phyloP scores from a whole-genome alignment of 2,329 filamentous ascomycete genomes.

The Tolypocladium cylindrosporum region DNA sequence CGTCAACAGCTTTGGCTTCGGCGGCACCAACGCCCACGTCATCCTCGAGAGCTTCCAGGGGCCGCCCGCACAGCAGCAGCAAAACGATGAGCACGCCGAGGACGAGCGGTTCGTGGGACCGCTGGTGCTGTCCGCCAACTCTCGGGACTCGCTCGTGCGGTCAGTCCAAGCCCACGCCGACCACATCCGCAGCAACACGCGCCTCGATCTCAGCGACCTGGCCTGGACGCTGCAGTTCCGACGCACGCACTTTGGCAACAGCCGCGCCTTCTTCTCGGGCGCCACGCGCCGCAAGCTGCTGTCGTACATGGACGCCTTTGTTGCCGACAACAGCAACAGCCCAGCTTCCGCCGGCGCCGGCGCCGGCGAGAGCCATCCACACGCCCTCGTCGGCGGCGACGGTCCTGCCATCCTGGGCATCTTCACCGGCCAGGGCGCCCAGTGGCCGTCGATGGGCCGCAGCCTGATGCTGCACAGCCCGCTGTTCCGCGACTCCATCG shows the following conservation, averaged over 20 bases:
- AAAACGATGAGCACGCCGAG: background rate
- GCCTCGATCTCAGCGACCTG: background rate
- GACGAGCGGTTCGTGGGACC: background rate
- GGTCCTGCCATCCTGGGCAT: constrained; percentile 10
- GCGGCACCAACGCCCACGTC: constrained; percentile 36
- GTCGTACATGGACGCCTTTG: background rate
- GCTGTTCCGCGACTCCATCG: background rate
- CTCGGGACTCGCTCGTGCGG: background rate
- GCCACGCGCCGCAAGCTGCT: background rate
- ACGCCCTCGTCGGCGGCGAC: background rate
- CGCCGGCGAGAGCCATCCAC: background rate
- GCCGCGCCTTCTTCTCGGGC: background rate
- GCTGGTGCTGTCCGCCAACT: background rate
- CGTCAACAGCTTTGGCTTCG: constrained; percentile 40
- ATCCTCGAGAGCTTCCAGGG: constrained; percentile 17
- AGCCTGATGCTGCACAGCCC: constrained; percentile 9
- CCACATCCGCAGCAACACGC: background rate
- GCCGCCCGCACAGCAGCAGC: background rate
- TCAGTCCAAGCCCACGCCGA: background rate
- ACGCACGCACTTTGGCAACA: background rate
- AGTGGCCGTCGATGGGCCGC: constrained; percentile 22
- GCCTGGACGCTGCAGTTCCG: background rate
- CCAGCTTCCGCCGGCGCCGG: background rate
- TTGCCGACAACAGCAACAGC: background rate
- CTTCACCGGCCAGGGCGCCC: constrained; percentile 25